Base-by-base conservation (phyloP, 129 eudicot genomes). In the Escallonia rubra region DNA sequence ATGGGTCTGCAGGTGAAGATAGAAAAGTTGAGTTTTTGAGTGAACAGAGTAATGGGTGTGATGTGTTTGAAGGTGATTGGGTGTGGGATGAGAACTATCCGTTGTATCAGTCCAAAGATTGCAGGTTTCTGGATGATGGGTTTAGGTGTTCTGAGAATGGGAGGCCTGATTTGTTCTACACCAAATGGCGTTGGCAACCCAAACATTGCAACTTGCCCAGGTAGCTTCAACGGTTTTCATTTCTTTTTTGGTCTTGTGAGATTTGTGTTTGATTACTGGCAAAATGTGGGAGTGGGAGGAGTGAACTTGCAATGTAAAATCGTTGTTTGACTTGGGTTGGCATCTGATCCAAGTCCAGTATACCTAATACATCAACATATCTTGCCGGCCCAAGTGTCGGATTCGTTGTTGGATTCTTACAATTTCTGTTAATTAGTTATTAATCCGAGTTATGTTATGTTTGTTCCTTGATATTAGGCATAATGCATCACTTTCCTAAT, bases 151-250 rank as follows among this genome's bases (percentile, higher is more conserved):
- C 82, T 41, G 99, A 93, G 69, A 89, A 87, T 84, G 99, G 99
- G 4, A 57, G 99, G 63, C 95, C 87, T 38, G 99, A 93, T 86
- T 58, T 59, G 12, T 78, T 84, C 54, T 93, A 82, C 55, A 86
- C 92, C 0, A 89, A 93, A 61, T 93, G 99, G 99, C 80, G 99
- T 4, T 93, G 99, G 99, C 95, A 93, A 51, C 96, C 99, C 34
- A 89, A 76, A 72, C 77, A 64, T 68, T 93, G 99, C 77, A 80
- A 89, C 67, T 75, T 93, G 80, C 99, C 99, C 75, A 93, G 96
- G 98, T 92, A 65, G 7, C 41, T 72, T 43, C 1, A 4, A 50
- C 10, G 6, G 46, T 39, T 63, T 52, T 10, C 38, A 5, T 65
- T 44, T 73, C 50, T 60, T 57, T 41, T 48, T 56, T 23, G 34